These are phyloP conservation scores for Amaranthus tricolor DNA, from an alignment of 179 eudicot species.

Conservation along the genomic window DNA sequence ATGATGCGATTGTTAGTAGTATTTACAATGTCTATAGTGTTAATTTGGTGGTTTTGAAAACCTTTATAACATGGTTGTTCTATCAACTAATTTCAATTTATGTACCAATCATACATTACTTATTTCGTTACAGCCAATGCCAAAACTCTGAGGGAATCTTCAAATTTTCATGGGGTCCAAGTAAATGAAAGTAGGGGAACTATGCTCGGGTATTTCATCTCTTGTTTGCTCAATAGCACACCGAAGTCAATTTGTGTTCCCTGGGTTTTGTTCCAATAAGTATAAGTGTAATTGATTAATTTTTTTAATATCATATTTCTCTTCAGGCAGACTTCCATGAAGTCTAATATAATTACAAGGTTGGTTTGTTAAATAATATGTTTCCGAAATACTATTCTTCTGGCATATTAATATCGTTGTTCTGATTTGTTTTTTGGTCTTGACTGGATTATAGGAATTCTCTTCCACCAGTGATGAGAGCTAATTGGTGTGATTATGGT, in stretches of 20 bases:
- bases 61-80: too few species aligned
- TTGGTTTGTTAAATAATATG: constrained; percentile 24
- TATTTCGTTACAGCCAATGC: constrained; percentile 28
- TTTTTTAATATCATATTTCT: not conserved
- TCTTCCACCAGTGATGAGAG: constrained; percentile 52
- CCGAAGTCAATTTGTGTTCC: not conserved
- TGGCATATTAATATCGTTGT: constrained; percentile 11
- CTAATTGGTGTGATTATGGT: constrained; percentile 31
- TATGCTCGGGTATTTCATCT: constrained; percentile 34
- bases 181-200: constrained; percentile 27
- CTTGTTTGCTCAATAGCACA: not conserved
- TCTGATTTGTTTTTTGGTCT: constrained; percentile 18
- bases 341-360: constrained; percentile 47
- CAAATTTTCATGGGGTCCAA: constrained; percentile 38
- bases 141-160: constrained; percentile 40
- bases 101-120: not conserved
- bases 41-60: too few species aligned
- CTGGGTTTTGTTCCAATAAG: not conserved
- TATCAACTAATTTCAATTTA: constrained; percentile 10
- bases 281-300: not conserved
- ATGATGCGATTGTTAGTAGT: too few species aligned
- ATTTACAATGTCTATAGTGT: too few species aligned
- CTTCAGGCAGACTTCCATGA: constrained; percentile 43
- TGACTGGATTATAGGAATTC: constrained; percentile 56
- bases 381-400: constrained; percentile 1